A percentile compares a stretch with the other conserved stretches of the same genome.
phyloP scores from a whole-genome alignment of 129 eudicot genomes.

The Helianthus annuus region DNA sequence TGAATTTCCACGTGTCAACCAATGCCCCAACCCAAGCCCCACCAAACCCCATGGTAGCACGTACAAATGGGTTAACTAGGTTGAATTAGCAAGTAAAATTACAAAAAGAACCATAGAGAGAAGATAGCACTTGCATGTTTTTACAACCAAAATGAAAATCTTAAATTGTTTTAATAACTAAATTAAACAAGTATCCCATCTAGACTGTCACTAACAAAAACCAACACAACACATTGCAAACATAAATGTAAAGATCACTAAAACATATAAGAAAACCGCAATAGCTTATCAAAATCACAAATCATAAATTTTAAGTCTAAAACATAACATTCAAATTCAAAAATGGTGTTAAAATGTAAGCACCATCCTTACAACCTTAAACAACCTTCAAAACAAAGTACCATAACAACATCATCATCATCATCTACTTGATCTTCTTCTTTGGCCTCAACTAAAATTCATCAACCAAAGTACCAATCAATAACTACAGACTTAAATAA shows the following conservation, averaged over 20 bases:
- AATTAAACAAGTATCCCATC: no score
- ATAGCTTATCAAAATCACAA: neutral
- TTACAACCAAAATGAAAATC: no score
- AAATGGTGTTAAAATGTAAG: neutral
- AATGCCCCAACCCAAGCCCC: no score
- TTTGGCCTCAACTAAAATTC: conserved; percentile 57
- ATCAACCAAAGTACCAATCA: neutral
- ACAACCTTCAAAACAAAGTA: conserved; percentile 5
- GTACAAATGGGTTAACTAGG: no score
- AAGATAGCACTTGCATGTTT: no score
- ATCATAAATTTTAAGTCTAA: conserved; percentile 5
- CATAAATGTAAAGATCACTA: neutral
- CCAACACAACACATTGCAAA: no score
- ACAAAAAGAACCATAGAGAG: no score
- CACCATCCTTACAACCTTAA: neutral
- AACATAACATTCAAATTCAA: neutral
- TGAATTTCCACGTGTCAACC: no score
- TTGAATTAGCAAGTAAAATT: no score
- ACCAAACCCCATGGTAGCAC: no score
- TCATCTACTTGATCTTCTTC: conserved; percentile 54
- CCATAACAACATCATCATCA: neutral
- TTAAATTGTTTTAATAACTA: no score
- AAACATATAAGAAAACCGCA: neutral
- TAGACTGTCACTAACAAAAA: no score
- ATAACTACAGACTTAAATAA: neutral